Conservation (phyloP, 805 yeast species). For the Wickerhamomyces queroliae region DNA sequence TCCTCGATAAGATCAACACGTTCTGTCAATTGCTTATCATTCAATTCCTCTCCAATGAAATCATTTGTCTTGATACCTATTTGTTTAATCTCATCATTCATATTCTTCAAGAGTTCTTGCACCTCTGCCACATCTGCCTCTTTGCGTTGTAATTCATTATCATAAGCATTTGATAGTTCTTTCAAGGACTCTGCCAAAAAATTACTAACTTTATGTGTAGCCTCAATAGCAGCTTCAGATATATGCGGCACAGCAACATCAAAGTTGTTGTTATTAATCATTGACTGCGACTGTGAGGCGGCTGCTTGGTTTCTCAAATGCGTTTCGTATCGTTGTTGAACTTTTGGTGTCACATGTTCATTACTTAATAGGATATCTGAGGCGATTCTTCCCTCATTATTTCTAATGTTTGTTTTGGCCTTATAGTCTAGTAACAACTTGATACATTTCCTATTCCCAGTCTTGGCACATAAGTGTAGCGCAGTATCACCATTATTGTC, state of each 20-base stretch:
- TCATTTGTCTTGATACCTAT: constrained; percentile 22
- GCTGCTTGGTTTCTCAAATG: constrained; percentile 13
- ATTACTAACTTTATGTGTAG: constrained; percentile 43
- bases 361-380: constrained; percentile 22
- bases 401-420: constrained; percentile 39
- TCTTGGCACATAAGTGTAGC: constrained; percentile 63
- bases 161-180: constrained; percentile 46
- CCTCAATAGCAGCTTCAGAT: constrained; percentile 50
- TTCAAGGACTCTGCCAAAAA: constrained; percentile 45
- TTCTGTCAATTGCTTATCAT: constrained; percentile 8
- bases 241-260: constrained; percentile 31
- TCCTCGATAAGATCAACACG: constrained; percentile 8
- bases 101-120: constrained; percentile 32
- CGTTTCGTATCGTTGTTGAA: constrained; percentile 19
- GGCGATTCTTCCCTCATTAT: constrained; percentile 24
- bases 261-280: constrained; percentile 7
- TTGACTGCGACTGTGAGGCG: constrained; percentile 9
- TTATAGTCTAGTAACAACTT: constrained; percentile 43
- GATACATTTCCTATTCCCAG: constrained; percentile 47
- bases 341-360: constrained; percentile 16
- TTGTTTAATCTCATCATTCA: constrained; percentile 35
- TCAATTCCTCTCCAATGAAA: constrained; percentile 13
- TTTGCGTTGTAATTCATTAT: constrained; percentile 46
- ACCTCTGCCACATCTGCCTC: constrained; percentile 48
- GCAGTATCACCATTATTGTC: constrained; percentile 80